Evolutionary conservation across 1,284 basidiomycete species (phyloP).

Genomic region (Neonothopanus nambi): DNA sequence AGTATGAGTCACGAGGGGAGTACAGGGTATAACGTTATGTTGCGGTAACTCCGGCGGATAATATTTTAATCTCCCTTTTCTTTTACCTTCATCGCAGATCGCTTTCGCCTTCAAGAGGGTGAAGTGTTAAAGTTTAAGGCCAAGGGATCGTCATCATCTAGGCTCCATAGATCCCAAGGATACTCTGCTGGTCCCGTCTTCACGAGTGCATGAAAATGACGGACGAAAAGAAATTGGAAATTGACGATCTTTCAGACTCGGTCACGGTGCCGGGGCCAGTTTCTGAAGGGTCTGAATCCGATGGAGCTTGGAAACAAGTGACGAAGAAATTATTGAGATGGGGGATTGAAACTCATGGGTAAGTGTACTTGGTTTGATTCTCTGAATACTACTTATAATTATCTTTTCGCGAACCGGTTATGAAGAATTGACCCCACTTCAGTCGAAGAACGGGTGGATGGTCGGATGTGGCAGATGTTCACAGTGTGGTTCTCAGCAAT

Average conservation of each 20-base stretch:
- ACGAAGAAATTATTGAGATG: constrained; percentile 20
- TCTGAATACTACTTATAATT: too few relatives aligned
- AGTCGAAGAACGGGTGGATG: constrained; percentile 46
- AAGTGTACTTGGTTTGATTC: constrained; percentile 19
- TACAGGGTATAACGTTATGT: too few relatives aligned
- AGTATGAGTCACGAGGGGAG: too few relatives aligned
- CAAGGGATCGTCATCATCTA: too few relatives aligned
- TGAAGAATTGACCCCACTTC: constrained; percentile 54
- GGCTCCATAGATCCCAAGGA: too few relatives aligned
- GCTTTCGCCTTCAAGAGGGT: too few relatives aligned
- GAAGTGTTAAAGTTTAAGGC: too few relatives aligned
- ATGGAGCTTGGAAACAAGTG: not conserved
- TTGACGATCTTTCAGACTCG: not conserved
- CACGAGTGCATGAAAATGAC: not conserved
- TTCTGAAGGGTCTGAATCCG: not conserved
- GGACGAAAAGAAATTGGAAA: not conserved
- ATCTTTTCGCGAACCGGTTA: not conserved
- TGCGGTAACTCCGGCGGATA: too few relatives aligned
- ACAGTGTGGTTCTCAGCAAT: constrained; percentile 68
- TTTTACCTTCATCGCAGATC: too few relatives aligned
- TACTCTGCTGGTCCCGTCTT: too few relatives aligned
- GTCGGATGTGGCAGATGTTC: constrained; percentile 61
- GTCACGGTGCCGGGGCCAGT: not conserved
- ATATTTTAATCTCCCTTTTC: too few relatives aligned
- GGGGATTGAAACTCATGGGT: constrained; percentile 41